Evolutionary conservation across 2,329 filamentous ascomycete species (phyloP).

Genomic region (Monilinia fructigena): DNA sequence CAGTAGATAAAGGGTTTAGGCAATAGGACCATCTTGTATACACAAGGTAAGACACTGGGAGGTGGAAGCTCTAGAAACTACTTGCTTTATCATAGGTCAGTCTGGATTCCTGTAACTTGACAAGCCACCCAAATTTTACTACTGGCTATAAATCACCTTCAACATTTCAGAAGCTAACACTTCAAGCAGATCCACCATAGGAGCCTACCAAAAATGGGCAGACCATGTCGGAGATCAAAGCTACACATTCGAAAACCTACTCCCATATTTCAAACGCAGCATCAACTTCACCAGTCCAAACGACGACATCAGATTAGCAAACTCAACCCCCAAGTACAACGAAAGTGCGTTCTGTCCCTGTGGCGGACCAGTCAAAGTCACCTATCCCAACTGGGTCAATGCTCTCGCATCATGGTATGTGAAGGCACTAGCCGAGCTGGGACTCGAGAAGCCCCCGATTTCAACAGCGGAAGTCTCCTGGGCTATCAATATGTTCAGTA

Average conservation of each 20-base stretch:
- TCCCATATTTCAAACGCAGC: slow-evolving; percentile 47
- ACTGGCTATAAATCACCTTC: background rate
- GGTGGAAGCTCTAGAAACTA: no score
- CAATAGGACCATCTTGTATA: background rate
- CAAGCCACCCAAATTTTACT: background rate
- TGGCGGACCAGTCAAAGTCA: slow-evolving; percentile 7
- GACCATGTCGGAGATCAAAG: slow-evolving; percentile 43
- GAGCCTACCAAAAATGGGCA: slow-evolving; percentile 46
- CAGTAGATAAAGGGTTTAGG: background rate
- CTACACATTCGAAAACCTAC: slow-evolving; percentile 49
- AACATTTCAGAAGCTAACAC: background rate
- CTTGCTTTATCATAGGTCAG: no score
- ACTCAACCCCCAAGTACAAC: slow-evolving; percentile 1
- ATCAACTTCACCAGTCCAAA: slow-evolving; percentile 31
- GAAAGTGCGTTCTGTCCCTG: background rate
- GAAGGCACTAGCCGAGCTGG: background rate
- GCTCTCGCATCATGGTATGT: slow-evolving; percentile 4
- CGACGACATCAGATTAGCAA: slow-evolving; percentile 24
- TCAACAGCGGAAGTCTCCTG: slow-evolving; percentile 14
- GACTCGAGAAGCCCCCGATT: background rate
- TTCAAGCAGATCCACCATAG: slow-evolving; percentile 16
- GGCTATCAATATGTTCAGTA: slow-evolving; percentile 5
- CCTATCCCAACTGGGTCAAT: slow-evolving; percentile 9
- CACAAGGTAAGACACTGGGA: no score
- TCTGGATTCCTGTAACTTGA: background rate